Evolutionary conservation across 169 alveolate species (phyloP).

Genomic region (Haemoproteus tartakovskyi): DNA sequence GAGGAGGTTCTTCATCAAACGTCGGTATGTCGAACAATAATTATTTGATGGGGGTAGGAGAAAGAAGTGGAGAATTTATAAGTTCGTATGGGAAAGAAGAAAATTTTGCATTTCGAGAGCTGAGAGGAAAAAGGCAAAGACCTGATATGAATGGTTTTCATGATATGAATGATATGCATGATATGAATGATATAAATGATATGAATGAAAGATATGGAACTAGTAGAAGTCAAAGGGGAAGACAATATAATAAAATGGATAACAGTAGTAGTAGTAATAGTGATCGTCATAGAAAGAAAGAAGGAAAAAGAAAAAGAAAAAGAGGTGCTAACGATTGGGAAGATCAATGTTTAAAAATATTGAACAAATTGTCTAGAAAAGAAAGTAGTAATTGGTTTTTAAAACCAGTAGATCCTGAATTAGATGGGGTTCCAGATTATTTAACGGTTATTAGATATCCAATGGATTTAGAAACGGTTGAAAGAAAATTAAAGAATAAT

Average conservation of each 20-base stretch:
- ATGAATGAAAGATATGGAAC: not conserved
- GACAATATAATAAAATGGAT: slow-evolving; percentile 13
- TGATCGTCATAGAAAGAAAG: slow-evolving; percentile 23
- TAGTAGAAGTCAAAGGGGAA: slow-evolving; percentile 9
- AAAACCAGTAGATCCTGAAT: slow-evolving; percentile 89
- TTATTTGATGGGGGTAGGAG: no score
- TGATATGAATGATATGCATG: no score
- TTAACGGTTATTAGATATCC: slow-evolving; percentile 73
- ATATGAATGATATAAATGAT: slow-evolving; percentile 25
- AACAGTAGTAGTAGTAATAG: not conserved
- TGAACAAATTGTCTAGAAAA: slow-evolving; percentile 70
- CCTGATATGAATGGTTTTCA: no score
- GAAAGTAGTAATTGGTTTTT: slow-evolving; percentile 81
- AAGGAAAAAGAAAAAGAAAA: slow-evolving; percentile 55
- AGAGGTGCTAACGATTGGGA: slow-evolving; percentile 62
- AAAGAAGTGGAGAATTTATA: no score
- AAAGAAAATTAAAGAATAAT: slow-evolving; percentile 71
- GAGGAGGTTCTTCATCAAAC: no score
- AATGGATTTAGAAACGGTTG: slow-evolving; percentile 81
- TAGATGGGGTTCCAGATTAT: slow-evolving; percentile 87
- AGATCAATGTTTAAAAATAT: slow-evolving; percentile 63
- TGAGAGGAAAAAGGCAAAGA: no score
- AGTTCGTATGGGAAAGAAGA: no score
- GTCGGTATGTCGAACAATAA: no score
- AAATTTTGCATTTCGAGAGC: no score